Conservation (phyloP, 2,329 filamentous ascomycete species). For the Colletotrichum godetiae region DNA sequence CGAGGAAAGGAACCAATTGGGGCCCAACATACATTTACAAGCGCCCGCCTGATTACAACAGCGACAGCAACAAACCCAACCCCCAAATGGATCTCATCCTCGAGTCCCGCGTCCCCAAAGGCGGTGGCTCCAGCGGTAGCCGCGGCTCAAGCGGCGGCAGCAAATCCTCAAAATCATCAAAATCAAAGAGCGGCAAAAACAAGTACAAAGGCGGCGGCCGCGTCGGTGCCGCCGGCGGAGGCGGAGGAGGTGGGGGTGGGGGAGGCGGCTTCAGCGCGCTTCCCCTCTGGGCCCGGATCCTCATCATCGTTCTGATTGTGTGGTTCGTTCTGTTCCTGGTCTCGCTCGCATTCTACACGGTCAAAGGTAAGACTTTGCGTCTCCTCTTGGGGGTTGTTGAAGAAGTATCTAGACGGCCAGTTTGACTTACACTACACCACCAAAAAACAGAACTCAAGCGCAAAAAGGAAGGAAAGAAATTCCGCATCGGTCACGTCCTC, state of each 20-base stretch:
- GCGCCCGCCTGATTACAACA: too few species aligned
- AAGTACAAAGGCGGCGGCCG: slow-evolving; percentile 22
- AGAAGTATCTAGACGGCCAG: background rate
- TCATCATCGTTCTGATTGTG: slow-evolving; percentile 34
- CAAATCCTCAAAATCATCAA: slow-evolving; percentile 2
- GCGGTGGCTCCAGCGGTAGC: slow-evolving; percentile 21
- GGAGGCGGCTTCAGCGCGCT: slow-evolving; percentile 20
- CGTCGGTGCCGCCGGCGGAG: slow-evolving; percentile 2
- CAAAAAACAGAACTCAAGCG: slow-evolving; percentile 24
- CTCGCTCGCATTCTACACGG: slow-evolving; percentile 6
- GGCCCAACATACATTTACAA: too few species aligned
- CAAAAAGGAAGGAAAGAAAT: slow-evolving; percentile 32
- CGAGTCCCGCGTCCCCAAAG: slow-evolving; percentile 23
- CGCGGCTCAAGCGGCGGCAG: background rate
- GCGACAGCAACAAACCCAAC: background rate
- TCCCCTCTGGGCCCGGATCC: slow-evolving; percentile 34
- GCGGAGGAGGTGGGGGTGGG: background rate
- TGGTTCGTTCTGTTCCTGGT: slow-evolving; percentile 27
- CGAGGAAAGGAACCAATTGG: background rate
- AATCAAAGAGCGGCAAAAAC: slow-evolving; percentile 15
- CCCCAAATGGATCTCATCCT: slow-evolving; percentile 26
- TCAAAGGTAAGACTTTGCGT: slow-evolving; percentile 2
- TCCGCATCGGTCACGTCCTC: slow-evolving; percentile 31
- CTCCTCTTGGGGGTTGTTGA: background rate
- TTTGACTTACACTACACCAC: background rate